Conservation (phyloP, 2,329 filamentous ascomycete species). For the Alternaria triticimaculans region DNA sequence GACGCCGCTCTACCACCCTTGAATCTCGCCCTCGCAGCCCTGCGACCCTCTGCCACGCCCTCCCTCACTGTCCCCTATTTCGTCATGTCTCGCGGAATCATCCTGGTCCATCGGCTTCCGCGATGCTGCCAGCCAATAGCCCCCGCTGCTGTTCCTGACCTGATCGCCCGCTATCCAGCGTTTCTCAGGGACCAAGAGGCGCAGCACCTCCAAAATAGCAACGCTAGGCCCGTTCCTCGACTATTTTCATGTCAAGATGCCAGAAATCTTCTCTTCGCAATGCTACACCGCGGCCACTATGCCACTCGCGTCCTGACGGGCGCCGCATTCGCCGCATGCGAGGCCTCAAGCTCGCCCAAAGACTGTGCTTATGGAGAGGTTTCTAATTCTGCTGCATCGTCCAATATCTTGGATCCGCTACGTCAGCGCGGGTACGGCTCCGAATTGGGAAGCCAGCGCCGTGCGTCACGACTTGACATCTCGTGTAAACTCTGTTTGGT, state of each 20-base stretch:
- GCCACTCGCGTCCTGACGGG: constrained; percentile 20
- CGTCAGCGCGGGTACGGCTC: constrained; percentile 26
- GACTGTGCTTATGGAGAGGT: background rate
- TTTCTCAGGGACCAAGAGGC: constrained; percentile 37
- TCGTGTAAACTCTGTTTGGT: background rate
- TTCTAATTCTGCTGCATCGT: constrained; percentile 28
- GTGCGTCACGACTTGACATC: constrained; percentile 23
- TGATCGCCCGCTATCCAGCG: constrained; percentile 40
- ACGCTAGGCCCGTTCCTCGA: constrained; percentile 30
- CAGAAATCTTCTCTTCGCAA: constrained; percentile 20
- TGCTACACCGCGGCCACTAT: constrained; percentile 21
- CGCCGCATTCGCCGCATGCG: constrained; percentile 14
- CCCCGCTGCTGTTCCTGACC: constrained; percentile 34
- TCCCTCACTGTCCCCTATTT: constrained; percentile 33
- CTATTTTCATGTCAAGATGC: constrained; percentile 19
- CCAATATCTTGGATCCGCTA: constrained; percentile 19
- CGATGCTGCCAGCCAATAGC: constrained; percentile 28
- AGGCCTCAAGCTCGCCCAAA: background rate
- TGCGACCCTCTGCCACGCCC: constrained; percentile 5
- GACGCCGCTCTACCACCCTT: constrained; percentile 30
- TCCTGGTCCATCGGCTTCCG: constrained; percentile 22
- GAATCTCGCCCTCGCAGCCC: constrained; percentile 29
- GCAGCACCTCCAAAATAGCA: constrained; percentile 46
- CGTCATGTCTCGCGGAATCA: constrained; percentile 31
- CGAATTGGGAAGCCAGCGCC: constrained; percentile 9